Evolutionary conservation across 2,329 filamentous ascomycete genomes (phyloP).

Genomic region (Bipolaris zeicola): DNA sequence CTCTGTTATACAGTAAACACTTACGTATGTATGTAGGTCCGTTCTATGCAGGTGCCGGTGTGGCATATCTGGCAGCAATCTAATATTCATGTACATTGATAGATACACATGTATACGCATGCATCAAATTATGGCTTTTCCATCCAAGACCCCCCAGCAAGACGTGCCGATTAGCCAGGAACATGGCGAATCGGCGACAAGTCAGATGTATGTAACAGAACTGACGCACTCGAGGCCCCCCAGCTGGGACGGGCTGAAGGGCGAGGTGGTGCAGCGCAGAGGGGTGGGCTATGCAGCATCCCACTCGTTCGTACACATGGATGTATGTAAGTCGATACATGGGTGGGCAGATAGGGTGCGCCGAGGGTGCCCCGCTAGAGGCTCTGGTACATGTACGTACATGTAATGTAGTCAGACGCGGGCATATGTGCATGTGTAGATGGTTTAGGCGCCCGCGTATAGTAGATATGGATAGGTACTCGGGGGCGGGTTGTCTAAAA

Average conservation of each 20-base stretch:
- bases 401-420: not conserved
- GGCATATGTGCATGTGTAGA: constrained; percentile 6
- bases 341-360: constrained; percentile 10
- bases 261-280: too few relatives aligned
- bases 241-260: too few relatives aligned
- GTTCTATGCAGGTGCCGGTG: not conserved
- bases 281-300: not conserved
- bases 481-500: constrained; percentile 13
- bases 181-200: constrained; percentile 3
- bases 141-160: not conserved
- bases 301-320: constrained; percentile 5
- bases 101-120: constrained; percentile 1
- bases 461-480: not conserved
- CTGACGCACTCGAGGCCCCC: too few relatives aligned
- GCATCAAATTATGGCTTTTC: not conserved
- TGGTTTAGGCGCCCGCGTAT: constrained; percentile 1
- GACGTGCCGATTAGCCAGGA: constrained; percentile 1
- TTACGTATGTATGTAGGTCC: not conserved
- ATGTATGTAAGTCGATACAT: not conserved
- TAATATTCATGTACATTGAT: not conserved
- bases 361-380: constrained; percentile 9
- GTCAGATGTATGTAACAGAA: too few relatives aligned
- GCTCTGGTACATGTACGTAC: constrained; percentile 13
- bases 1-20: not conserved
- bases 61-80: not conserved